phyloP scores from a whole-genome alignment of 2,329 filamentous ascomycete species.

The Tympanopsis confertula region DNA sequence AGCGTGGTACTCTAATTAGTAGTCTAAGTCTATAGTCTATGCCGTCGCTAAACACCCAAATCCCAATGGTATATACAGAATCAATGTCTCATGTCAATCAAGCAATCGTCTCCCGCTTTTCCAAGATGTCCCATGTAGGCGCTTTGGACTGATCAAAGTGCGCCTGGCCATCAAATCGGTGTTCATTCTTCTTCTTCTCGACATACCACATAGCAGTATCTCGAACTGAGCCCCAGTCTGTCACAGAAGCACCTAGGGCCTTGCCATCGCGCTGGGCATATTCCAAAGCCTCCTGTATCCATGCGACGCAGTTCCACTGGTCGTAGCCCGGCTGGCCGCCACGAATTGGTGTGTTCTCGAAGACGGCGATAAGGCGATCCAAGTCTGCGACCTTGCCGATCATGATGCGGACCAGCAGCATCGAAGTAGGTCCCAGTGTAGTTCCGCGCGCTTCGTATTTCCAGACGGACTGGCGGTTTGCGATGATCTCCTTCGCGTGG shows the following conservation, averaged over 20 bases:
- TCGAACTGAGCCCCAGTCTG: background rate
- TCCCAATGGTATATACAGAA: too few relatives aligned
- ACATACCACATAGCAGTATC: slow-evolving; percentile 1
- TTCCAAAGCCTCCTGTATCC: background rate
- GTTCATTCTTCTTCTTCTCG: background rate
- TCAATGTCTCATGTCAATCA: too few relatives aligned
- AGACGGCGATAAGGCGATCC: background rate
- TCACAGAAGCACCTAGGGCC: background rate
- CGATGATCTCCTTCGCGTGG: slow-evolving; percentile 1
- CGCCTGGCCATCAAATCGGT: background rate
- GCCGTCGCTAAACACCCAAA: too few relatives aligned
- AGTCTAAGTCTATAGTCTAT: too few relatives aligned
- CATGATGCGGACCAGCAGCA: slow-evolving; percentile 1
- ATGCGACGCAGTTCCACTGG: slow-evolving; percentile 1
- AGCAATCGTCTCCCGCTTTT: background rate
- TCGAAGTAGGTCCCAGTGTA: background rate
- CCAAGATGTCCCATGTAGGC: background rate
- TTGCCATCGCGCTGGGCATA: background rate
- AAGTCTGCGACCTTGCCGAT: background rate
- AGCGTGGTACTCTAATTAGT: too few relatives aligned
- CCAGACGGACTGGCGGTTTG: background rate
- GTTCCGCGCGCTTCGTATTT: background rate
- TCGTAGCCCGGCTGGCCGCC: background rate
- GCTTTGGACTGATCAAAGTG: background rate
- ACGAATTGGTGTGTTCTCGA: background rate